Evolutionary conservation across 1,284 basidiomycete genomes (phyloP).

Genomic region (Ganoderma multipileum): DNA sequence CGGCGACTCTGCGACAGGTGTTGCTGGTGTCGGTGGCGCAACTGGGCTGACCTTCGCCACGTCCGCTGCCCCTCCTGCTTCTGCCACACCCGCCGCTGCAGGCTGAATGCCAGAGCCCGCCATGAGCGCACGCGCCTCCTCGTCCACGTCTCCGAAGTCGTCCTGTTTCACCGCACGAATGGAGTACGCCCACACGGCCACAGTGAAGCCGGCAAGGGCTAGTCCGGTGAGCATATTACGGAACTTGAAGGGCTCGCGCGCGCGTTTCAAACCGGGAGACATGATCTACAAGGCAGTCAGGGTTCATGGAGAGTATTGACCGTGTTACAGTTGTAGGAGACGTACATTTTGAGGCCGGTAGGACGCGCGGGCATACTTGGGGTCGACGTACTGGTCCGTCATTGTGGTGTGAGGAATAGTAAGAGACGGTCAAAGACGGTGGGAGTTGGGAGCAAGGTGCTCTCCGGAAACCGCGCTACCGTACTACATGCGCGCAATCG

Average conservation of each 20-base stretch:
- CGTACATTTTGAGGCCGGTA: constrained; percentile 51
- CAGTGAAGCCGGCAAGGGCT: constrained; percentile 76
- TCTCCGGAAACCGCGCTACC: background rate
- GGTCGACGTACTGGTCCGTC: constrained; percentile 44
- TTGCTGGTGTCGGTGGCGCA: background rate
- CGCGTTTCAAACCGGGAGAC: constrained; percentile 88
- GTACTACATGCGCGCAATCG: background rate
- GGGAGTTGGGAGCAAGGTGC: constrained; percentile 4
- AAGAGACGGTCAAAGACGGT: background rate
- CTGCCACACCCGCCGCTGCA: constrained; percentile 33
- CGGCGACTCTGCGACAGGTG: constrained; percentile 7
- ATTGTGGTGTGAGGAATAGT: constrained; percentile 28
- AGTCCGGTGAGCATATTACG: constrained; percentile 85
- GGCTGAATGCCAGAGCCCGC: constrained; percentile 46
- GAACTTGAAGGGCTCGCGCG: constrained; percentile 83
- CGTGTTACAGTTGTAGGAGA: background rate
- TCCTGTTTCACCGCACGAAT: constrained; percentile 95
- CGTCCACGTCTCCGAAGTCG: constrained; percentile 86
- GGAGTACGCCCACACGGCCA: constrained; percentile 92
- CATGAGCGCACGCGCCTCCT: constrained; percentile 66
- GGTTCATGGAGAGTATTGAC: background rate
- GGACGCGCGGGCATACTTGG: constrained; percentile 43
- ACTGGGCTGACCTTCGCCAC: constrained; percentile 7
- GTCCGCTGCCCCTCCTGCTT: constrained; percentile 22
- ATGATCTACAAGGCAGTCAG: constrained; percentile 61